Evolutionary conservation across 2,329 filamentous ascomycete genomes (phyloP), one percentile per base, ranked within the genome.

Genomic region (Phaeophleospora eucalypticola): DNA sequence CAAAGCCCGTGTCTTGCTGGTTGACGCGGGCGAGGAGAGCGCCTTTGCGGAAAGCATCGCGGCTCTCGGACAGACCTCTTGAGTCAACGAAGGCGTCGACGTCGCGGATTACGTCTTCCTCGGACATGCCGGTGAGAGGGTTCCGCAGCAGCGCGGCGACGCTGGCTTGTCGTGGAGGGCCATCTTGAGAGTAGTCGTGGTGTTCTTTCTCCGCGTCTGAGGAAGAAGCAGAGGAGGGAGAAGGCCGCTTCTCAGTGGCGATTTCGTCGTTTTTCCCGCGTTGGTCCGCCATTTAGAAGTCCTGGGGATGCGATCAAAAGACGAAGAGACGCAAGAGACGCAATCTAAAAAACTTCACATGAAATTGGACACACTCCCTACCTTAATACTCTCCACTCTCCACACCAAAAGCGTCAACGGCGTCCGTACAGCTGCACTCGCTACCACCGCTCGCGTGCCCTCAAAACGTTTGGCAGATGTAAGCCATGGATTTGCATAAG

Each of bases 111-210:
- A 61, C 52, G 24, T 57, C 52, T 24, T 54, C 49, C 29, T 62
- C 61, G 27, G 45, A 55, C 56, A 62, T 62, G 14, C 59, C 61
- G 6, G 52, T 38, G 12, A 62, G 56, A 9, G 61, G 61, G 34
- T 63, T 61, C 4, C 53, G 52, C 10, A 60, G 52, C n/a, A 54
- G 48, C 4, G 54, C 56, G 14, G 55, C 55, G 2, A 57, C 55
- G 36, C 52, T 58, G 17, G 56, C 41, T 14, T 49, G 42, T 14
- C 51, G 50, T 18, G 42, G 21, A 15, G 44, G 48, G 18, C 44
- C 39, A 50, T 44, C 19, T 16, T 49, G 38, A 37, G 41, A 34
- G 35, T 50, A 34, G 43, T 48, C 17, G 27, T 42, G 24, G 19
- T 53, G 17, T 16, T 48, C 43, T 39, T 43, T 36, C 17, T 41